Evolutionary conservation across 208 protist species (phyloP), one percentile per base, ranked within the genome.

Genomic region (Leishmania tropica): DNA sequence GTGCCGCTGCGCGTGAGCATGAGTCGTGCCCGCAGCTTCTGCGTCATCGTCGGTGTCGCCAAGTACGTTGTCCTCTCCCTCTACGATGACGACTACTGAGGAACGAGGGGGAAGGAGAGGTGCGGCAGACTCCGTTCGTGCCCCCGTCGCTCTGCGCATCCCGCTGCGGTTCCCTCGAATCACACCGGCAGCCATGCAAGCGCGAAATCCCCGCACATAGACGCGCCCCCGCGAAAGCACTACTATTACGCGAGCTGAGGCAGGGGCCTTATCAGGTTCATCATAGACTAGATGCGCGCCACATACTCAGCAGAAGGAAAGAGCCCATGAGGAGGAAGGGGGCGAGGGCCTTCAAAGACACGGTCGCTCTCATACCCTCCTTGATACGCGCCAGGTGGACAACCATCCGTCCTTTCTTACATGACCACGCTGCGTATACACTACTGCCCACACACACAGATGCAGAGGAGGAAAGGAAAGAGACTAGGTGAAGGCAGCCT

Each of bases 21-120:
- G 42, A 95, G 94, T 78, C 78, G 85, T 11, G 84, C 83, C 13
- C 85, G 92, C 37, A 89, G 90, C 70, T 97, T 97, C 81, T 84
- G 82, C 77, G 94, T 97, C 6, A 73, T 97, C 13, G 91, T 87
- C 31, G 85, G 85, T 13, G 81, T 87, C 28, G 76, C 92, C 54
- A 88, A 89, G 65, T 95, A 94, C 75, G 76, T 97, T 42, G 89
- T 97, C 4, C 45, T 97, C 35, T 92, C 95, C 67, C 84, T 97
- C 28, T 95, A 94, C 83, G 84, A 88, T 40, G 85, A 89, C 37
- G 82, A 89, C 47, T 74, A 83, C 51, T 81, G 74, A 83, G 45
- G 35, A 28, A 48, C 4, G 35, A 40, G 65, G 19, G 24, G 15
- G 19, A 35, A 54, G 53, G 42, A 40, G 31, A 37, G 56, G 24